Base-by-base conservation (phyloP, 1,284 basidiomycete species). In the Puccinia coronata region DNA sequence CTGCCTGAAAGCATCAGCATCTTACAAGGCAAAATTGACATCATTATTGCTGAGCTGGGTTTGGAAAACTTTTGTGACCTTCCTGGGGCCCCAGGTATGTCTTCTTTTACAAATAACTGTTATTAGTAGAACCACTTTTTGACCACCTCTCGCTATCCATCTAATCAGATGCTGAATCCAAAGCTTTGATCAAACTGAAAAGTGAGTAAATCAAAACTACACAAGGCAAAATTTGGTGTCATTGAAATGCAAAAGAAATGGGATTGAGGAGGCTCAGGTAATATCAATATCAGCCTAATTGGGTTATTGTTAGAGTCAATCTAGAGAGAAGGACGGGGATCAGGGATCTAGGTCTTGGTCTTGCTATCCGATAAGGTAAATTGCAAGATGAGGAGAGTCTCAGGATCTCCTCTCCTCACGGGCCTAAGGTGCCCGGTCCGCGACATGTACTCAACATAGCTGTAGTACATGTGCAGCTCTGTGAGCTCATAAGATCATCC, bases 221-320 rank as follows among this genome's bases (percentile, higher is more conserved):
- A 74, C n/a, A 53, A 57, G 59, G 51, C 39, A 3, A 74, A 69
- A 16, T 39, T 69, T 4, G 67, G 67, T 11, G 67, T 49, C 1
- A n/a, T 69, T 47, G 41, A 69, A 18, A 69, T 69, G 67, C 67
- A 69, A 41, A 69, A 28, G 41, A 69, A 69, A 20, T 51, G 47
- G 67, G 67, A 74, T 8, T 16, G n/a, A 59, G 16, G 39, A 3
- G 72, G 53, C 39, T 55, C 72, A 11, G 36, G 51, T 57, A 34
- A n/a, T 12, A 57, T 47, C 16, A 16, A 47, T n/a, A 59, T 39
- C 28, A 39, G 3, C 16, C 23, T 16, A 39, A 39, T 18, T n/a
- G n/a, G n/a, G n/a, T n/a, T n/a, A n/a, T n/a, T n/a, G n/a, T n/a
- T n/a, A n/a, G n/a, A n/a, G n/a, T n/a, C n/a, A n/a, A n/a, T n/a